Percentiles rank a stretch among this genome's conserved stretches.
These are phyloP conservation scores for Litchi chinensis DNA, from an alignment of 345 rosid genomes.

Conservation along the genomic window DNA sequence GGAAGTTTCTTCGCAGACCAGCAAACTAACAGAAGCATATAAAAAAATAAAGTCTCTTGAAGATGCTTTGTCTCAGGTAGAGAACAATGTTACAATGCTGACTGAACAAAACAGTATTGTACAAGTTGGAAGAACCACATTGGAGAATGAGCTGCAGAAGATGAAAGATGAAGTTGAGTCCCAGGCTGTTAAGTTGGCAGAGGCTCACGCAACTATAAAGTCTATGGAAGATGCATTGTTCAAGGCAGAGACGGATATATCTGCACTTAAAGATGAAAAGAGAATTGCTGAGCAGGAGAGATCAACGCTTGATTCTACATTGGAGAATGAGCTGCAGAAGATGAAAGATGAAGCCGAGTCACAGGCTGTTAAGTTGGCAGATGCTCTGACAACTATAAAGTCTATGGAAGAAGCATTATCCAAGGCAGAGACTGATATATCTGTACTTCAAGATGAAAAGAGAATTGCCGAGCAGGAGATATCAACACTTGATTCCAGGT, in stretches of 20 bases:
- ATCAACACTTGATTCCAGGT: slow-evolving; percentile 59
- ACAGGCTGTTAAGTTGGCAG: slow-evolving; percentile 50
- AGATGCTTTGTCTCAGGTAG: slow-evolving; percentile 56
- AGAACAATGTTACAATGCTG: slow-evolving; percentile 46
- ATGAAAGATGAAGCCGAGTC: slow-evolving; percentile 58
- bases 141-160: slow-evolving; percentile 63
- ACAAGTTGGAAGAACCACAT: slow-evolving; percentile 36
- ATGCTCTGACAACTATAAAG: slow-evolving; percentile 51
- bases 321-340: slow-evolving; percentile 53
- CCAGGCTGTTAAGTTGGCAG: slow-evolving; percentile 50
- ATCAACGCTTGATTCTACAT: slow-evolving; percentile 58
- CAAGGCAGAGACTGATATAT: slow-evolving; percentile 52
- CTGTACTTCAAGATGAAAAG: slow-evolving; percentile 62
- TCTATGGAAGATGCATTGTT: slow-evolving; percentile 61
- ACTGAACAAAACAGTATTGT: slow-evolving; percentile 51
- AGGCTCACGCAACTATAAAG: slow-evolving; percentile 51
- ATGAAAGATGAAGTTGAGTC: slow-evolving; percentile 58
- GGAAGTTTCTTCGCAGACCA: slow-evolving; percentile 50
- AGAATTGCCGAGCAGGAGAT: slow-evolving; percentile 60
- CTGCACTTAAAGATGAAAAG: slow-evolving; percentile 61
- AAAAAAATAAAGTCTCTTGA: slow-evolving; percentile 63
- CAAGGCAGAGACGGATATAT: slow-evolving; percentile 52
- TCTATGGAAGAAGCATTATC: slow-evolving; percentile 61
- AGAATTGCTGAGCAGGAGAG: slow-evolving; percentile 60
- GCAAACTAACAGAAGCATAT: slow-evolving; percentile 58